A percentile compares a stretch with the other conserved stretches of the same genome.
Evolutionary conservation across 495 filamentous ascomycete genomes (phyloP).

Genomic region (Podospora pseudocomata): DNA sequence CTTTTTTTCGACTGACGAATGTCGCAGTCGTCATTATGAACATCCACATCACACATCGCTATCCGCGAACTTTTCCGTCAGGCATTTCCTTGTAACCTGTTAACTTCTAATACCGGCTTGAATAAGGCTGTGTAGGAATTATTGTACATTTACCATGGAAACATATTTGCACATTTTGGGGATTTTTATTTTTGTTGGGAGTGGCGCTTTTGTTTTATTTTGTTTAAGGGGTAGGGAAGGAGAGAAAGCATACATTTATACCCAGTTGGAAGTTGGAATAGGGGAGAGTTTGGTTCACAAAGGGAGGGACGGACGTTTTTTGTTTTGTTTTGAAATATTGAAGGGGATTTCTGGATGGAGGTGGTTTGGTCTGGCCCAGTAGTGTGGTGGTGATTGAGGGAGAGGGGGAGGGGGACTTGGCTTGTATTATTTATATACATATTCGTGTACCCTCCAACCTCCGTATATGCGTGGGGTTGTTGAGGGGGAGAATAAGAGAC

Average conservation of each 20-base stretch:
- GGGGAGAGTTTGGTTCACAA: not conserved
- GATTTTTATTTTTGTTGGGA: not conserved
- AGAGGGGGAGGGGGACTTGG: too few relatives aligned
- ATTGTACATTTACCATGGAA: not conserved
- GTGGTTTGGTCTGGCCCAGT: not conserved
- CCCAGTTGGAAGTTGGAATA: not conserved
- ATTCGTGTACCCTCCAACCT: too few relatives aligned
- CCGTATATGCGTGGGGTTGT: too few relatives aligned
- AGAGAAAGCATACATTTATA: not conserved
- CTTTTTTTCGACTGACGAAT: slow-evolving; percentile 1
- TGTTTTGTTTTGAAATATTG: not conserved
- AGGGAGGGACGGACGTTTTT: not conserved
- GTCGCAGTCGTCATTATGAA: not conserved
- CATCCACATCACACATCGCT: slow-evolving; percentile 2
- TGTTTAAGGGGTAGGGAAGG: not conserved
- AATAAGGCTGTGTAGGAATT: not conserved
- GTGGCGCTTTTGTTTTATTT: slow-evolving; percentile 1
- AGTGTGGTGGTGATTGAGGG: too few relatives aligned
- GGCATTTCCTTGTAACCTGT: not conserved
- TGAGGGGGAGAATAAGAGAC: too few relatives aligned
- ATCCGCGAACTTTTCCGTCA: not conserved
- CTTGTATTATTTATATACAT: not conserved
- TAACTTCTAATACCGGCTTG: slow-evolving; percentile 1
- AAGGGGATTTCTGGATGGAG: not conserved
- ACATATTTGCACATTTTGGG: not conserved